phyloP scores from a whole-genome alignment of 179 eudicot species.

The Patellifolia procumbens region DNA sequence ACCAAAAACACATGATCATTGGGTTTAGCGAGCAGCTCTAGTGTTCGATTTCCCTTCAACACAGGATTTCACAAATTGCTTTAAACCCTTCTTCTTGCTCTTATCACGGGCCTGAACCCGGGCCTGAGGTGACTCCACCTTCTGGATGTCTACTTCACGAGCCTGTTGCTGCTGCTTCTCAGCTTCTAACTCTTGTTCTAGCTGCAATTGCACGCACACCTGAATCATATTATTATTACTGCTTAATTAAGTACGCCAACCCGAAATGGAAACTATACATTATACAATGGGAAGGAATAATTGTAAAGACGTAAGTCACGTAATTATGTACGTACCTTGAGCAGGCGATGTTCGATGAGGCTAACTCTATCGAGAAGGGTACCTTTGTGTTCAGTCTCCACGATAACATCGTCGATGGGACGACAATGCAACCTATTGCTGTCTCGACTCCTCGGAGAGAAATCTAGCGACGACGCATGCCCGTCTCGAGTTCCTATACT shows the following conservation, averaged over 20 bases:
- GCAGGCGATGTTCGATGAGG: conserved; percentile 52
- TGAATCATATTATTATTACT: conserved; percentile 7
- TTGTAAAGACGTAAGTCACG: not conserved
- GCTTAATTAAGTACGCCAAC: too few relatives aligned
- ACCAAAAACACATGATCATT: too few relatives aligned
- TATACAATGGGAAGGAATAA: too few relatives aligned
- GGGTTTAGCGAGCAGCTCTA: too few relatives aligned
- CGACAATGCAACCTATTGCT: conserved; percentile 56
- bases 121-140: too few relatives aligned
- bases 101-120: too few relatives aligned
- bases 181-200: conserved; percentile 36
- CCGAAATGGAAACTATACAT: too few relatives aligned
- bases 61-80: conserved; percentile 42
- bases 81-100: conserved; percentile 41
- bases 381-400: conserved; percentile 58
- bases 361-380: conserved; percentile 53
- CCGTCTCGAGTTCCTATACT: conserved; percentile 46
- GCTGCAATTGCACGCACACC: conserved; percentile 37
- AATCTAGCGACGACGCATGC: conserved; percentile 35
- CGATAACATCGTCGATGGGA: conserved; percentile 50
- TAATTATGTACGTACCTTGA: conserved; percentile 34
- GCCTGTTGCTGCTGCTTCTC: conserved; percentile 36
- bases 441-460: conserved; percentile 47
- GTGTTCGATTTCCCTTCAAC: conserved; percentile 18
- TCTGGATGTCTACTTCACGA: too few relatives aligned